phyloP scores from a whole-genome alignment of 805 yeast species.

The Candida michaelii region DNA sequence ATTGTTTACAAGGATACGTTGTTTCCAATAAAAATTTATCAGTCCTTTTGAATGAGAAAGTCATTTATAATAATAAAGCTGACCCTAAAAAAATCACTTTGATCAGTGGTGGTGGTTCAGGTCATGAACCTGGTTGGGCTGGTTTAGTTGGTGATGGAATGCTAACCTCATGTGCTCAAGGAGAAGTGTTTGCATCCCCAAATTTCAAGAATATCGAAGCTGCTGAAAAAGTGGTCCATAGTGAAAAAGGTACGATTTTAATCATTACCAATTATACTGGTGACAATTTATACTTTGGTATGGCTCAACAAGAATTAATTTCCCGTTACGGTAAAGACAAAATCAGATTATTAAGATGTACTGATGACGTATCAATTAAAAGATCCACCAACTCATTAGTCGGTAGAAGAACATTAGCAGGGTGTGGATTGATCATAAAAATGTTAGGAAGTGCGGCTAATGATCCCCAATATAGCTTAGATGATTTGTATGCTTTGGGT shows the following conservation, averaged over 20 bases:
- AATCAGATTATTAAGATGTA: constrained; percentile 27
- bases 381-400: constrained; percentile 28
- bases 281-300: constrained; percentile 38
- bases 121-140: constrained; percentile 44
- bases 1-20: constrained; percentile 39
- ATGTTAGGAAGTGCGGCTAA: constrained; percentile 31
- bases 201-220: constrained; percentile 37
- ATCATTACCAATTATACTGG: constrained; percentile 40
- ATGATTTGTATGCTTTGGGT: constrained; percentile 28
- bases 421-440: constrained; percentile 29
- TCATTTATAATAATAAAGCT: constrained; percentile 32
- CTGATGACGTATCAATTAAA: constrained; percentile 39
- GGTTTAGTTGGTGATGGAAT: constrained; percentile 40
- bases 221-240: constrained; percentile 34
- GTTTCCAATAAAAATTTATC: constrained; percentile 38
- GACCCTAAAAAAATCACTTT: constrained; percentile 27
- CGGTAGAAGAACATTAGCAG: constrained; percentile 39
- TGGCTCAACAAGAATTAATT: constrained; percentile 38
- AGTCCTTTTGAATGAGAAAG: constrained; percentile 37
- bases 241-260: constrained; percentile 34
- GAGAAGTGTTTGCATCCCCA: constrained; percentile 44
- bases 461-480: constrained; percentile 22
- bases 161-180: constrained; percentile 41
- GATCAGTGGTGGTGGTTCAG: constrained; percentile 45
- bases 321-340: constrained; percentile 29